Evolutionary conservation across 257 asterid species (phyloP), one percentile per base, ranked within the genome.

Genomic region (Solanum dulcamara): DNA sequence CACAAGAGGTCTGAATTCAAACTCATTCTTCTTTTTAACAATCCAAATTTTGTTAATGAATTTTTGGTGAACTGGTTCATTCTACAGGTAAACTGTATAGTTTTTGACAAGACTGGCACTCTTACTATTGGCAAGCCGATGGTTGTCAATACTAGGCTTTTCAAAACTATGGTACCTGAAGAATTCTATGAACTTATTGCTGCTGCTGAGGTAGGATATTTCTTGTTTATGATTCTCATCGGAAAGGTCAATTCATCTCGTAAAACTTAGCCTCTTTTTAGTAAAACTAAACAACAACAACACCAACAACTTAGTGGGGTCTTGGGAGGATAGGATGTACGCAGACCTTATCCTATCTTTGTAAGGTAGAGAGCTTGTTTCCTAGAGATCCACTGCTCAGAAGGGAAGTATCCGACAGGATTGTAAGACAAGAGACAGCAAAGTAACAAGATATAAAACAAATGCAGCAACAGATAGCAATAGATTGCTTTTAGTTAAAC

Each of bases 91-190:
- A 89, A 90, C 86, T 90, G 92, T 81, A 90, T 94, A 79, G 92
- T 93, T 57, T 95, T 95, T 51, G 98, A 95, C 93, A 95, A 95
- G 87, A 94, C 98, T 0, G 98, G 98, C 64, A 95, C 98, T 48
- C 98, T 95, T 59, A 95, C 98, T 13, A 84, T 89, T 5, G 98
- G 98, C 81, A 93, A 93, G 92, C 99, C 98, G 4, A 93, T 92
- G 84, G 95, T 95, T 3, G 94, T 92, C 53, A 83, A 67, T 67
- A 88, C 91, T 9, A 89, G 87, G 87, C 90, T 95, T 88, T 86
- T 95, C 79, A 92, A 90, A 81, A 89, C 87, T 83, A 85, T 89
- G 89, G 90, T 82, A 44, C 89, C 89, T 83, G 86, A 86, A 79
- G 97, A 94, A 83, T 92, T 93, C 37, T 91, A 85, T 88, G 92